Evolutionary conservation across 768 basidiomycete genomes (phyloP).

Genomic region (Leccinum olivaceopallidum): DNA sequence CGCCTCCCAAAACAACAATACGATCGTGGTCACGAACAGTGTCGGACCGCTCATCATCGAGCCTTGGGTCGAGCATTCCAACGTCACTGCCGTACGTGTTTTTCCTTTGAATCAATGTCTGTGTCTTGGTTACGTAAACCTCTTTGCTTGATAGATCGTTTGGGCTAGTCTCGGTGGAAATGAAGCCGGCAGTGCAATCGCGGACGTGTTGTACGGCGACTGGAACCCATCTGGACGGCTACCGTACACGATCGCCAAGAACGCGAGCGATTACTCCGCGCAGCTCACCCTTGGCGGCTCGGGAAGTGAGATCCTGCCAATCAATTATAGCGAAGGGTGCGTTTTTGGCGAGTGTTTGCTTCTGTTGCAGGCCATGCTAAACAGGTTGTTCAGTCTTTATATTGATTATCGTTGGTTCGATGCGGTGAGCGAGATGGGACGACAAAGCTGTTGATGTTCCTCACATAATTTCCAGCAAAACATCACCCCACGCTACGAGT

Average conservation of each 20-base stretch:
- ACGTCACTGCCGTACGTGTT: conserved; percentile 64
- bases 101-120: conserved; percentile 21
- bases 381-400: conserved; percentile 39
- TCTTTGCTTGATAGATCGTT: conserved; percentile 35
- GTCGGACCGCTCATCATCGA: conserved; percentile 74
- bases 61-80: conserved; percentile 74
- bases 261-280: conserved; percentile 49
- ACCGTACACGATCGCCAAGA: conserved; percentile 75
- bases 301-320: conserved; percentile 36
- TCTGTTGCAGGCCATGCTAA: background rate
- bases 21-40: conserved; percentile 77
- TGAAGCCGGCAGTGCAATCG: conserved; percentile 75
- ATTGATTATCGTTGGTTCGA: conserved; percentile 79
- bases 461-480: conserved; percentile 43
- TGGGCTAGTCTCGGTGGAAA: conserved; percentile 64
- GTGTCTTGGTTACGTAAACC: background rate
- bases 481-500: conserved; percentile 81
- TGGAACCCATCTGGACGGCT: conserved; percentile 75
- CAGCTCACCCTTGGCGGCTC: conserved; percentile 33
- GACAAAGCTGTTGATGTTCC: background rate
- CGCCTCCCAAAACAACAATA: conserved; percentile 71
- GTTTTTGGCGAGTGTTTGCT: background rate
- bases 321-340: conserved; percentile 62
- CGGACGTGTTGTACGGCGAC: conserved; percentile 74
- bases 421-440: conserved; percentile 44